Conservation (phyloP, 2,329 filamentous ascomycete species). For the Trichoderma atroviride region DNA sequence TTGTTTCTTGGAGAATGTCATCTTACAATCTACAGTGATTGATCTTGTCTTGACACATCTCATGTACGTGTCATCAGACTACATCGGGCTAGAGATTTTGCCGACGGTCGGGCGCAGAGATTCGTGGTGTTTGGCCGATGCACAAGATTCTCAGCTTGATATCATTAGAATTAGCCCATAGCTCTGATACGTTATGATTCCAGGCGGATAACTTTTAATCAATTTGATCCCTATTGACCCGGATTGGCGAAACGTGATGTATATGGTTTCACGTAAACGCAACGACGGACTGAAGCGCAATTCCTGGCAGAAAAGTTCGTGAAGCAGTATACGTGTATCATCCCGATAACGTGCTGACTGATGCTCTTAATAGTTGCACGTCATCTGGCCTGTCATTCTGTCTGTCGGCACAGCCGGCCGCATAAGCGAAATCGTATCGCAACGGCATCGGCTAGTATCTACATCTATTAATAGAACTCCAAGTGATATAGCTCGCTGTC, state of each 20-base stretch:
- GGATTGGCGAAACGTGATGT: background rate
- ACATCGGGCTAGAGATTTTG: background rate
- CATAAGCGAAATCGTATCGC: background rate
- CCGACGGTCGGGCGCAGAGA: conserved; percentile 13
- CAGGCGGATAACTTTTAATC: background rate
- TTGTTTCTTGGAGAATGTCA: background rate
- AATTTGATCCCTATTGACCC: background rate
- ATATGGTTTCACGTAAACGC: background rate
- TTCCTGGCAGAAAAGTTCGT: background rate
- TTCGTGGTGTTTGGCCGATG: background rate
- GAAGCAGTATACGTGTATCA: background rate
- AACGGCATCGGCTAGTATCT: background rate
- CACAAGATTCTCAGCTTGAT: background rate
- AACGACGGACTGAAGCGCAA: background rate
- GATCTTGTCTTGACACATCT: background rate
- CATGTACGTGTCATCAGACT: background rate
- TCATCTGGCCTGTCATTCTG: background rate
- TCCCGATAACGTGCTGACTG: background rate
- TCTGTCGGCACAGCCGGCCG: background rate
- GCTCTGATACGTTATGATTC: background rate
- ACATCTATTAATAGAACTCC: background rate
- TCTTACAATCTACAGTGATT: background rate
- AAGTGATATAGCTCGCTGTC: background rate
- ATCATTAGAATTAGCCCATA: background rate
- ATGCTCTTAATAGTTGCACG: background rate